Conservation (phyloP, 768 basidiomycete genomes). For the Lactarius vividus region DNA sequence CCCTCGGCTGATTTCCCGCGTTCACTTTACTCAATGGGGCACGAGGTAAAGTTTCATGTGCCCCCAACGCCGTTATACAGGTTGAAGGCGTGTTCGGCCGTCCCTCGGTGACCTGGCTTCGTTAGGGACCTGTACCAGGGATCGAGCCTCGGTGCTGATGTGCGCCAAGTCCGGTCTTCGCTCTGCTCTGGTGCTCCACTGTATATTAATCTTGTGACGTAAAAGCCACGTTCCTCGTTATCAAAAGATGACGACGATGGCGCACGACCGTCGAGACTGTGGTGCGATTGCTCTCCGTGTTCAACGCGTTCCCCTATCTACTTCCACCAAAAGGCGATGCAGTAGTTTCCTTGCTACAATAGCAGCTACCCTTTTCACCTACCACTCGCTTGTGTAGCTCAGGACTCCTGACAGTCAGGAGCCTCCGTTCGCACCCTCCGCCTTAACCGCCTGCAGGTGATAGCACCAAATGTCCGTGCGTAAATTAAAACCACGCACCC, state of each 20-base stretch:
- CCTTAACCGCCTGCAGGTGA: slow-evolving; percentile 25
- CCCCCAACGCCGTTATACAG: slow-evolving; percentile 25
- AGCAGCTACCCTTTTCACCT: slow-evolving; percentile 6
- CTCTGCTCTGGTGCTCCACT: slow-evolving; percentile 14
- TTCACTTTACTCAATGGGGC: slow-evolving; percentile 24
- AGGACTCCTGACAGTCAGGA: slow-evolving; percentile 24
- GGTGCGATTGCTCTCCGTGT: slow-evolving; percentile 16
- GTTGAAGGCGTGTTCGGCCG: slow-evolving; percentile 24
- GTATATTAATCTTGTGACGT: slow-evolving; percentile 25
- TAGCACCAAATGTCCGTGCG: slow-evolving; percentile 25
- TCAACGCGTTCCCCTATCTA: slow-evolving; percentile 21
- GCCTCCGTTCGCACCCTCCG: slow-evolving; percentile 12
- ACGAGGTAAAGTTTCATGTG: slow-evolving; percentile 23
- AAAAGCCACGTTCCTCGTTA: slow-evolving; percentile 25
- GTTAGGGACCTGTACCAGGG: slow-evolving; percentile 23
- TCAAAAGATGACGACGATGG: slow-evolving; percentile 23
- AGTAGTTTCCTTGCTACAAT: slow-evolving; percentile 5
- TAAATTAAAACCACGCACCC: slow-evolving; percentile 26
- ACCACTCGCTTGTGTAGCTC: slow-evolving; percentile 15
- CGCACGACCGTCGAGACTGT: slow-evolving; percentile 13
- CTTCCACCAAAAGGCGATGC: slow-evolving; percentile 14
- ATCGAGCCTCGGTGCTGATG: slow-evolving; percentile 26
- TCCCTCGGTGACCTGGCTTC: slow-evolving; percentile 11
- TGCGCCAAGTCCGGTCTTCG: slow-evolving; percentile 27
- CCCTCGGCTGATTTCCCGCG: slow-evolving; percentile 17